Base-by-base conservation (phyloP, 192 early-diverging fungal genomes). In the Ramicandelaber brevisporus region DNA sequence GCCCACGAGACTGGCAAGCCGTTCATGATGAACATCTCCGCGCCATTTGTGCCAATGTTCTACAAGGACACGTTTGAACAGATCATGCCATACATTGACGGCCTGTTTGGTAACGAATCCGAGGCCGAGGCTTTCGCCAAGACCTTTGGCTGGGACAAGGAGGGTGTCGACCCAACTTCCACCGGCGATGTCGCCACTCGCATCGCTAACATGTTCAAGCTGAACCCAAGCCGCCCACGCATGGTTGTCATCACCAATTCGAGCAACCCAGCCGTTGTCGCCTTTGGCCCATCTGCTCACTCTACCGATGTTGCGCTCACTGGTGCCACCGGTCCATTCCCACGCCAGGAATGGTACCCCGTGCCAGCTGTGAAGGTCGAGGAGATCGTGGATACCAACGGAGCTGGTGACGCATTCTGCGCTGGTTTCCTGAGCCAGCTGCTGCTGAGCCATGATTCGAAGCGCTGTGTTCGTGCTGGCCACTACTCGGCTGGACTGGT, bases 31-130 rank as follows among this genome's bases (percentile, higher is more conserved):
- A 98, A 98, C 68, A 48, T 98, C 35, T 88, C 82, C 37, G 92
- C 92, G 17, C 83, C 86, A 22, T 98, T 92, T 55, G 68, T 95
- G 28, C 59, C 82, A 20, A 72, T 86, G 53, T 85, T 88, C 70
- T 93, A 90, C 65, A 83, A 65, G 55, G 59, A 70, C 27, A 62
- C 57, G 25, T 41, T 93, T 18, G 65, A 80, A 36, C 61, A 62
- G 34, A 59, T 78, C 16, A 34, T 81, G 33, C 76, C 73, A 20
- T 92, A 92, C 61, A 63, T 72, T 37, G 81, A 98, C 56, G 53
- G 89, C 27, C 46, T 98, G 33, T 92, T 93, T 58, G 86, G 88
- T 55, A 97, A 97, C 46, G 92, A 97, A 48, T 61, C 73, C 49
- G 92, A 97, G 48, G 87, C 92, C 15, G 63, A 51, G n/a, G 63